These are phyloP conservation scores for Phytophthora boehmeriae DNA, from an alignment of 352 stramenopile species.

Conservation along the genomic window DNA sequence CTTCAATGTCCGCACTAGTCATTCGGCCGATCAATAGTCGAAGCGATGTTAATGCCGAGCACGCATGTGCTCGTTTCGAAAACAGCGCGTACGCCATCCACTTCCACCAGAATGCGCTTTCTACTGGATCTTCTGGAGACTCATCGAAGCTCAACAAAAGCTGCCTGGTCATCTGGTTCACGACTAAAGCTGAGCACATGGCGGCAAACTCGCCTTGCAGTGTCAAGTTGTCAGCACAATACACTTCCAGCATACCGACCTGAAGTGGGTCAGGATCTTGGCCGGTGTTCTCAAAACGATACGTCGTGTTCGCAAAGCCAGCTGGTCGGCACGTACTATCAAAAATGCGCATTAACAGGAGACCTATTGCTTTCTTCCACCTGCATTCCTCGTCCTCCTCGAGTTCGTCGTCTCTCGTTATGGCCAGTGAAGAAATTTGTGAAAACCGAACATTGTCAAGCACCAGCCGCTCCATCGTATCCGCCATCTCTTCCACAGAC, in stretches of 20 bases:
- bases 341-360: not conserved
- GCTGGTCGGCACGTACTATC: not conserved
- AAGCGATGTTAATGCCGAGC: not conserved
- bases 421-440: not conserved
- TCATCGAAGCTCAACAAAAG: not conserved
- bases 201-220: not conserved
- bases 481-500: not conserved
- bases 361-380: not conserved
- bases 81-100: constrained; percentile 3
- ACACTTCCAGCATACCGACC: not conserved
- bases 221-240: not conserved
- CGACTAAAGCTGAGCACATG: not conserved
- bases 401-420: not conserved
- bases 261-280: not conserved
- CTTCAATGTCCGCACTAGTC: not conserved
- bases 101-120: not conserved
- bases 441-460: constrained; percentile 1
- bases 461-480: not conserved
- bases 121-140: not conserved
- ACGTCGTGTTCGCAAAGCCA: not conserved
- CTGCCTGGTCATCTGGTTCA: not conserved
- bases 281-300: not conserved
- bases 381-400: not conserved
- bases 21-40: not conserved
- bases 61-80: not conserved